Evolutionary conservation across 176 grass and related monocot species (phyloP).

Genomic region (Oryza officinalis): DNA sequence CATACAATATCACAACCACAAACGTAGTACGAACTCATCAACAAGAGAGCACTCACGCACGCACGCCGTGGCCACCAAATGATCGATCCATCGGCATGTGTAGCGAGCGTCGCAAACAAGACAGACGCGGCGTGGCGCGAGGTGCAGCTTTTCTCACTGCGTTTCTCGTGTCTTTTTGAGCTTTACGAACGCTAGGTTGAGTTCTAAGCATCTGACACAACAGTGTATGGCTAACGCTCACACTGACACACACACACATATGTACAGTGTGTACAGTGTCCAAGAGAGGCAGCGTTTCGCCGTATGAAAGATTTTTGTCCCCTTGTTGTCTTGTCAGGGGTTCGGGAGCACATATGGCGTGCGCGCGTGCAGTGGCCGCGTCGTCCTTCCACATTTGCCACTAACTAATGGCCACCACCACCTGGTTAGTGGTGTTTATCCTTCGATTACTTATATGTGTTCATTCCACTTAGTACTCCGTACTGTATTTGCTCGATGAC

Average conservation of each 20-base stretch:
- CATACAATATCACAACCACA: conserved; percentile 2
- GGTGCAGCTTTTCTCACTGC: conserved; percentile 42
- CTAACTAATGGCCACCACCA: conserved; percentile 17
- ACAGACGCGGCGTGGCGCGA: not conserved
- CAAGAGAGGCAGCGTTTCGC: conserved; percentile 31
- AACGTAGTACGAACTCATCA: not conserved
- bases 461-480: not conserved
- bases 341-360: conserved; percentile 13
- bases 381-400: conserved; percentile 4
- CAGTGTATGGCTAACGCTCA: not conserved
- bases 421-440: conserved; percentile 15
- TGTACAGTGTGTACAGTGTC: too few relatives aligned
- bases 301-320: conserved; percentile 30
- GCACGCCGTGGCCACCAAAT: not conserved
- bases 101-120: conserved; percentile 23
- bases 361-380: not conserved
- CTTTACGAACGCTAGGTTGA: conserved; percentile 19
- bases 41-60: conserved; percentile 16
- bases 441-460: not conserved
- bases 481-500: not conserved
- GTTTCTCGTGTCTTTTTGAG: conserved; percentile 42
- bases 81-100: not conserved
- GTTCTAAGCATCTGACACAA: conserved; percentile 49
- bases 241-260: not conserved
- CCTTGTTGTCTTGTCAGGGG: conserved; percentile 30